phyloP scores from a whole-genome alignment of 768 basidiomycete species.

The Tricholoma hemisulphureum region DNA sequence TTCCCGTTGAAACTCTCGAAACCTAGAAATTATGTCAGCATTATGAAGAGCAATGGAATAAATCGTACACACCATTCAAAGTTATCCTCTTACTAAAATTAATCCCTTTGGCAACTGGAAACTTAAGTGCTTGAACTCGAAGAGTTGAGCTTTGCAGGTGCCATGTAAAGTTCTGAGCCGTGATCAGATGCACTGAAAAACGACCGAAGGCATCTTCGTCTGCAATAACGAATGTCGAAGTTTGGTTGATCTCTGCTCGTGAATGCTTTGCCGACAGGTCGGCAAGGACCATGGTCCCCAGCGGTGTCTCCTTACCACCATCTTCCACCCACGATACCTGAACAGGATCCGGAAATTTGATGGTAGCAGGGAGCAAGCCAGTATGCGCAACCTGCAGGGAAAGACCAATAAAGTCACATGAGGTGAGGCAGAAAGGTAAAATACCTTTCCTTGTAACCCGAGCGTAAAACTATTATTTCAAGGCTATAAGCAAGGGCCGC shows the following conservation, averaged over 20 bases:
- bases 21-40: constrained; percentile 32
- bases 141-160: constrained; percentile 54
- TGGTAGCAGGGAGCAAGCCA: constrained; percentile 61
- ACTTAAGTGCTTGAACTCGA: constrained; percentile 62
- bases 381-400: constrained; percentile 57
- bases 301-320: constrained; percentile 40
- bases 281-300: constrained; percentile 56
- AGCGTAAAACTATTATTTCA: constrained; percentile 46
- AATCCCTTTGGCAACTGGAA: constrained; percentile 65
- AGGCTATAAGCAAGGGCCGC: not conserved
- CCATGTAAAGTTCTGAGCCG: constrained; percentile 68
- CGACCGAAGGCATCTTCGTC: constrained; percentile 58
- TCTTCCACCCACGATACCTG: constrained; percentile 57
- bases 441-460: constrained; percentile 52
- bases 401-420: not conserved
- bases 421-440: not conserved
- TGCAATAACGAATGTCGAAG: constrained; percentile 53
- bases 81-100: constrained; percentile 60
- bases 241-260: constrained; percentile 62
- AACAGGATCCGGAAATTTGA: constrained; percentile 57
- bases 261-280: constrained; percentile 50
- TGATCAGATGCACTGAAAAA: constrained; percentile 66
- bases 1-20: constrained; percentile 61
- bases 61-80: constrained; percentile 44
- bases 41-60: not conserved